Conservation (phyloP, 331 rosid genomes). For the Stylosanthes scabra region DNA sequence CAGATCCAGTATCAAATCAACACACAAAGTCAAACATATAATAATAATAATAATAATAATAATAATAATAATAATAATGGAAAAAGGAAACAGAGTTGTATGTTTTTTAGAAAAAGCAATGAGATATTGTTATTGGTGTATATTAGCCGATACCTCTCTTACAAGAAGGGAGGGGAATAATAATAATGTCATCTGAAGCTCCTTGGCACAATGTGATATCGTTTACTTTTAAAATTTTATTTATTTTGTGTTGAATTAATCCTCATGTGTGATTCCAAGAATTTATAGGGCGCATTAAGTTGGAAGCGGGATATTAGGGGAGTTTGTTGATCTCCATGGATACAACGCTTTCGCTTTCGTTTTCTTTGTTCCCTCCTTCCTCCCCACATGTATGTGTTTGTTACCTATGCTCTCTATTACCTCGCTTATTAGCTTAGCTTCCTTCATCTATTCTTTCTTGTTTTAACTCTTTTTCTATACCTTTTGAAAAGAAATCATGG, state of each 20-base stretch:
- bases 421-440: too few species aligned
- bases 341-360: constrained; percentile 3
- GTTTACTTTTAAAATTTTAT: background rate
- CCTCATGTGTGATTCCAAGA: background rate
- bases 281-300: constrained; percentile 24
- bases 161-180: too few species aligned
- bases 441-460: constrained; percentile 20
- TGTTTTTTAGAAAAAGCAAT: too few species aligned
- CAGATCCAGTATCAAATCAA: background rate
- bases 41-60: background rate
- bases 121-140: too few species aligned
- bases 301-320: constrained; percentile 25
- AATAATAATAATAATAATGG: too few species aligned
- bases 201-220: background rate
- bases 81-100: too few species aligned
- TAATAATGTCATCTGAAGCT: too few species aligned
- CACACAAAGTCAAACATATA: background rate
- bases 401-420: background rate
- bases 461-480: background rate
- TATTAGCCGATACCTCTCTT: too few species aligned
- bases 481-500: background rate
- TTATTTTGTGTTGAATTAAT: background rate
- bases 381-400: background rate
- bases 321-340: background rate
- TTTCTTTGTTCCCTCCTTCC: background rate